Base-by-base conservation (phyloP, 1,139 yeast species). In the Blastobotrys aristatus region DNA sequence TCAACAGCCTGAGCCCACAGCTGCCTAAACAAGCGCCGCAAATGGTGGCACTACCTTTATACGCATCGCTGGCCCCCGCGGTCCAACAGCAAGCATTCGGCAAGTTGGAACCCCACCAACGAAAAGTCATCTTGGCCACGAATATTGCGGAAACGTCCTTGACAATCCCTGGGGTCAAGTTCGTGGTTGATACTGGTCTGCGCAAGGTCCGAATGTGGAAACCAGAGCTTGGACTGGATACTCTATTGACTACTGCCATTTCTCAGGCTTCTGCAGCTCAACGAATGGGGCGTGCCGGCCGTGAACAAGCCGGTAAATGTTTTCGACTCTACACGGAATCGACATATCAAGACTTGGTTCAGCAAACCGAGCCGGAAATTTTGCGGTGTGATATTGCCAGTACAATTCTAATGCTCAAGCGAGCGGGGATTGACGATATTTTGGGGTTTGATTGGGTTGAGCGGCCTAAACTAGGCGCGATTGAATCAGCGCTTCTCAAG, bases 211-310 rank as follows among this genome's bases (percentile, higher is more conserved):
- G 92, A 57, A 94, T 90, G 1, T 92, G 97, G 96, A 79, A 92
- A 58, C 96, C 92, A 59, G 89, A 84, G 57, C 70, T 90, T 37
- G 97, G 97, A 0, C 74, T 92, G 40, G 94, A 96, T 11, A 86
- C 97, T 0, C 76, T 92, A 61, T 71, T 90, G 44, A 89, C 97
- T 0, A 88, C 94, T 0, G 92, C 98, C 1, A 83, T 94, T 17
- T 89, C 97, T 0, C 89, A 86, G 61, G 95, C 97, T 0, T 85
- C 96, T 36, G 98, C 98, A 0, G 79, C 84, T 39, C 99, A 92
- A 70, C 75, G 99, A 67, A 83, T 94, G 50, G 99, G 99, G 65
- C 86, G 99, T 75, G 98, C 98, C 24, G 99, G 99, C 56, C 87
- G 99, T 79, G 97, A 92, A 69, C 75, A 79, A 6, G 80, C 85